A percentile compares a stretch with the other conserved stretches of the same genome.
Evolutionary conservation across 2,329 filamentous ascomycete species (phyloP).

Genomic region (Pseudopithomyces maydicus): DNA sequence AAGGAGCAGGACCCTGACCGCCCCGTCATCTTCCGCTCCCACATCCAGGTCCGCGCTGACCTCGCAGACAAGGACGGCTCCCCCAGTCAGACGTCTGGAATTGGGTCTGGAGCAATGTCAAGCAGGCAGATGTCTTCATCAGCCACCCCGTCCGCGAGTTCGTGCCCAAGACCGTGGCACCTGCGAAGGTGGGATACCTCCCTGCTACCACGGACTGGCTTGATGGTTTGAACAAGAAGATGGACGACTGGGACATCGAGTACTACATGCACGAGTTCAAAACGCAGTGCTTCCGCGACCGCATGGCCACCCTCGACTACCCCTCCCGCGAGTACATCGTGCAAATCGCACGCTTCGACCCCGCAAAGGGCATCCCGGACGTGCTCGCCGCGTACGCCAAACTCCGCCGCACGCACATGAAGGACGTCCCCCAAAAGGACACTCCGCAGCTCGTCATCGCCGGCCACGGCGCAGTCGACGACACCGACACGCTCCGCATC

Average conservation of each 20-base stretch:
- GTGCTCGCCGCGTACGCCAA: constrained; percentile 77
- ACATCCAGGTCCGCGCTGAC: constrained; percentile 82
- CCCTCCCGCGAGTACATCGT: constrained; percentile 73
- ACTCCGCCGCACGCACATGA: constrained; percentile 67
- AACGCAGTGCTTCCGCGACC: constrained; percentile 61
- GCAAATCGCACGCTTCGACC: constrained; percentile 82
- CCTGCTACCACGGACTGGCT: constrained; percentile 85
- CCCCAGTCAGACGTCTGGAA: constrained; percentile 75
- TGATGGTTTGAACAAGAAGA: constrained; percentile 78
- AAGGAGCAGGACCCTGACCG: constrained; percentile 73
- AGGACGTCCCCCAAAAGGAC: constrained; percentile 54
- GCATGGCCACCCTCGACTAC: constrained; percentile 64
- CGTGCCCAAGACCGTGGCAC: constrained; percentile 71
- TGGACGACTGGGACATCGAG: constrained; percentile 71
- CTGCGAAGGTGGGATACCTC: constrained; percentile 72
- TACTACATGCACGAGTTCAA: constrained; percentile 81
- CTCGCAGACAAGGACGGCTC: constrained; percentile 66
- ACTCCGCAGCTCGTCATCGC: constrained; percentile 76
- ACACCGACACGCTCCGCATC: constrained; percentile 74
- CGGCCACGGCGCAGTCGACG: constrained; percentile 80
- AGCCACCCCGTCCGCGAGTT: constrained; percentile 80
- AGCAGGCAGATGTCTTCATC: constrained; percentile 77
- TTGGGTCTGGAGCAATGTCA: constrained; percentile 74
- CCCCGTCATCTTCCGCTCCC: constrained; percentile 79
- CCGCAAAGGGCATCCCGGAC: constrained; percentile 79